These are phyloP conservation scores for Parachaetomium inaequale DNA, from an alignment of 495 filamentous ascomycete genomes.

Conservation along the genomic window DNA sequence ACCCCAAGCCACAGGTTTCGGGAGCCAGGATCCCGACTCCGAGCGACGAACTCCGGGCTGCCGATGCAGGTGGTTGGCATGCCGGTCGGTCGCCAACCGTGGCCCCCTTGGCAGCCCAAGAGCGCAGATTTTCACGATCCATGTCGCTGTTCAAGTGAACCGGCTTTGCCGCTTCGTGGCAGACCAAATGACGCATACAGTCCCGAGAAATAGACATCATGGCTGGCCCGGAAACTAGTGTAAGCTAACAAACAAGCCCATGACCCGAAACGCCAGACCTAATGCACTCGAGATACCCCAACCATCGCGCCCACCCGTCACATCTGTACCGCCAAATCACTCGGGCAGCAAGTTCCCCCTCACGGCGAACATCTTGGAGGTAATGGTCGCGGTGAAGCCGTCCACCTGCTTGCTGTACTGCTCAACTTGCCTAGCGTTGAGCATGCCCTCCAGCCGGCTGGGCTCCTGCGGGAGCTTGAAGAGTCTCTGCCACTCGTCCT, in stretches of 20 bases:
- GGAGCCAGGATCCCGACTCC: not conserved
- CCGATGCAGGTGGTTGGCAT: not conserved
- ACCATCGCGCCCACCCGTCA: conserved; percentile 9
- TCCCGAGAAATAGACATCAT: conserved; percentile 15
- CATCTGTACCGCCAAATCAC: conserved; percentile 27
- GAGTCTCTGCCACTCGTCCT: conserved; percentile 96
- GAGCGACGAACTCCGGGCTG: not conserved
- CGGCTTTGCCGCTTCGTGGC: not conserved
- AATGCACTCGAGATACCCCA: conserved; percentile 29
- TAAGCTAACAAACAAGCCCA: conserved; percentile 28
- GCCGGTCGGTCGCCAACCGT: too few species aligned
- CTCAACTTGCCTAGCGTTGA: conserved; percentile 93
- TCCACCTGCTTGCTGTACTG: conserved; percentile 97
- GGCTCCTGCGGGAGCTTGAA: conserved; percentile 97
- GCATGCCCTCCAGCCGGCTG: conserved; percentile 81
- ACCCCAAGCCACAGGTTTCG: not conserved
- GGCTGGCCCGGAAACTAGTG: conserved; percentile 19
- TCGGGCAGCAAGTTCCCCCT: conserved; percentile 63
- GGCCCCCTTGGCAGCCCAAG: not conserved
- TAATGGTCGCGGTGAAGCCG: conserved; percentile 87
- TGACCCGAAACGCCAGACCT: conserved; percentile 34
- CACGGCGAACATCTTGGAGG: conserved; percentile 97
- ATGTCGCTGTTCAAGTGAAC: not conserved
- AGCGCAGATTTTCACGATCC: not conserved
- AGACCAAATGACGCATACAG: not conserved